Evolutionary conservation across 1,139 yeast species (phyloP).

Genomic region (Pichia sp.): DNA sequence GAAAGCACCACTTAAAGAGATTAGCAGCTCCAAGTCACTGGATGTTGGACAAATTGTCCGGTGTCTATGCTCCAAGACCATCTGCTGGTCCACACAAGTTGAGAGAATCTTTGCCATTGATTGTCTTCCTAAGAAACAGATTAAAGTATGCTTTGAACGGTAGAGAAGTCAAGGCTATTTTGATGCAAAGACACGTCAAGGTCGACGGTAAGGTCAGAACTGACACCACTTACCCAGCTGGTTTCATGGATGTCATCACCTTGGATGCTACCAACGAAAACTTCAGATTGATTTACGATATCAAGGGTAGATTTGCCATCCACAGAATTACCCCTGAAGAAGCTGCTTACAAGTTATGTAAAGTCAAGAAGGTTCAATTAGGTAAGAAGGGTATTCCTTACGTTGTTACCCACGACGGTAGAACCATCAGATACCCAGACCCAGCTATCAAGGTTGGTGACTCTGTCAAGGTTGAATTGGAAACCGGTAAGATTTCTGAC

Average conservation of each 20-base stretch:
- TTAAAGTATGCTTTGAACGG: slow-evolving; percentile 99
- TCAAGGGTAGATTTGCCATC: slow-evolving; percentile 98
- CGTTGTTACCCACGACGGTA: slow-evolving; percentile 98
- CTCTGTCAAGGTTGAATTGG: slow-evolving; percentile 94
- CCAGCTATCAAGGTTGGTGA: slow-evolving; percentile 95
- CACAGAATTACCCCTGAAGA: slow-evolving; percentile 99
- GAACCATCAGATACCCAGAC: slow-evolving; percentile 99
- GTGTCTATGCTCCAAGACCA: slow-evolving; percentile 99
- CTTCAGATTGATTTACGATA: slow-evolving; percentile 97
- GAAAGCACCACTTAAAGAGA: slow-evolving; percentile 96
- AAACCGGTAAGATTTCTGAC: slow-evolving; percentile 89
- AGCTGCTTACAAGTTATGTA: slow-evolving; percentile 96
- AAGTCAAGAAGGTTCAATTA: slow-evolving; percentile 95
- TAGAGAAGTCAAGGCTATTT: slow-evolving; percentile 98
- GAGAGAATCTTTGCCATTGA: slow-evolving; percentile 97
- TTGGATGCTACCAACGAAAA: slow-evolving; percentile 98
- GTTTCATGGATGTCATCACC: slow-evolving; percentile 97
- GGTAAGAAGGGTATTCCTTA: slow-evolving; percentile 98
- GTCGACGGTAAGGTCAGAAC: slow-evolving; percentile 99
- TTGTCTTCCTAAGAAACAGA: slow-evolving; percentile 98
- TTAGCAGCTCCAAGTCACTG: slow-evolving; percentile 99
- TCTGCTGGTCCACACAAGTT: slow-evolving; percentile 99
- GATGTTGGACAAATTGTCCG: slow-evolving; percentile 99
- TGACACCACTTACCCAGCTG: slow-evolving; percentile 97
- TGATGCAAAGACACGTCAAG: slow-evolving; percentile 98